Evolutionary conservation across 441 rosid species (phyloP).

Genomic region (Gossypium aridum): DNA sequence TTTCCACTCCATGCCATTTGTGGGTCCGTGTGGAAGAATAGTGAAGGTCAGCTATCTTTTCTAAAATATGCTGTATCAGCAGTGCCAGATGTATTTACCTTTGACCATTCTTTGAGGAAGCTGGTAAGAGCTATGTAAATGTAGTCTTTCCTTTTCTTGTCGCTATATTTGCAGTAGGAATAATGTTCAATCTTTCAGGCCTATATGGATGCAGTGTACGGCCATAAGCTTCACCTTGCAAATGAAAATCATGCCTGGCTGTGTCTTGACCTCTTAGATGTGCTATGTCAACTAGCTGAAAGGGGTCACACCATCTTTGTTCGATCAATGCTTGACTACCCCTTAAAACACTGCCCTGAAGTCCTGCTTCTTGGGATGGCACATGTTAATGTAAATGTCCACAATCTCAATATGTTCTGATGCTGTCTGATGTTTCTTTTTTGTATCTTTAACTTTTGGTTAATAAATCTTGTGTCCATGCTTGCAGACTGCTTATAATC

Average conservation of each 20-base stretch:
- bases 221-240: slow-evolving; percentile 67
- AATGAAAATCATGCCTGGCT: slow-evolving; percentile 83
- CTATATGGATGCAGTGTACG: slow-evolving; percentile 57
- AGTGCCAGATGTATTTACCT: slow-evolving; percentile 84
- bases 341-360: slow-evolving; percentile 85
- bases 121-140: slow-evolving; percentile 52
- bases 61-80: slow-evolving; percentile 76
- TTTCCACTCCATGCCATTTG: slow-evolving; percentile 88
- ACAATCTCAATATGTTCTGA: not conserved
- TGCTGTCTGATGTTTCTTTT: not conserved
- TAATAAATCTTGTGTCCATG: slow-evolving; percentile 14
- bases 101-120: slow-evolving; percentile 73
- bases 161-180: slow-evolving; percentile 16
- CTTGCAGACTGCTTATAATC: slow-evolving; percentile 82
- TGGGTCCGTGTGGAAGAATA: slow-evolving; percentile 79
- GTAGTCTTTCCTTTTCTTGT: slow-evolving; percentile 12
- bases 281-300: slow-evolving; percentile 88
- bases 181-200: slow-evolving; percentile 38
- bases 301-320: slow-evolving; percentile 68
- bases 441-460: not conserved
- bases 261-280: slow-evolving; percentile 84
- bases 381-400: slow-evolving; percentile 57
- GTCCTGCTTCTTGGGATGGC: slow-evolving; percentile 84
- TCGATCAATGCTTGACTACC: slow-evolving; percentile 67
- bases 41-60: slow-evolving; percentile 84